phyloP scores from a whole-genome alignment of 1,284 basidiomycete species.

The Marasmius sp. region DNA sequence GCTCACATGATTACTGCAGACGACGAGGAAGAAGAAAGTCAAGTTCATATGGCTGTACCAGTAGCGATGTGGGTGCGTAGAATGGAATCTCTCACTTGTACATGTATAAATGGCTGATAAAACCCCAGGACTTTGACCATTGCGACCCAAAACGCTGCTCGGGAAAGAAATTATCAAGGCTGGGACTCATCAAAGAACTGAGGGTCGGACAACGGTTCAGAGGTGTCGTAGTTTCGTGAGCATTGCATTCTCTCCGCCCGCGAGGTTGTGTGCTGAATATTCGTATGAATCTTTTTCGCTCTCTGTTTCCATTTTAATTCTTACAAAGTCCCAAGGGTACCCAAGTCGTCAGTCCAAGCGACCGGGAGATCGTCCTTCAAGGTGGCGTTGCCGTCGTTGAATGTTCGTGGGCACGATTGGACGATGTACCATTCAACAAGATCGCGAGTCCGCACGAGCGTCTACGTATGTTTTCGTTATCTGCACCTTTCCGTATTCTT shows the following conservation, averaged over 20 bases:
- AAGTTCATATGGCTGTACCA: conserved; percentile 56
- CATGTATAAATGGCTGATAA: background rate
- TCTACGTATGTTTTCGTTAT: conserved; percentile 57
- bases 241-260: conserved; percentile 19
- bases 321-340: conserved; percentile 81
- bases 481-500: background rate
- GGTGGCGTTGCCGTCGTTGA: conserved; percentile 93
- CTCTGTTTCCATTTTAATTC: background rate
- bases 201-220: conserved; percentile 82
- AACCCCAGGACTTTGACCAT: conserved; percentile 87
- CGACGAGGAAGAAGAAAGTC: conserved; percentile 27
- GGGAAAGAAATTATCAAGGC: conserved; percentile 89
- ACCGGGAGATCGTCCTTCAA: conserved; percentile 77
- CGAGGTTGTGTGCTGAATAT: background rate
- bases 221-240: conserved; percentile 92
- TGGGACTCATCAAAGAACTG: conserved; percentile 85
- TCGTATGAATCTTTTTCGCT: background rate
- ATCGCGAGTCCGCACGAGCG: conserved; percentile 93
- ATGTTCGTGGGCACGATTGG: conserved; percentile 94
- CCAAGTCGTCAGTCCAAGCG: conserved; percentile 79
- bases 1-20: conserved; percentile 19
- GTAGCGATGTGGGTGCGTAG: conserved; percentile 87
- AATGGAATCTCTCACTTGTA: background rate
- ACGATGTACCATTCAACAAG: conserved; percentile 93
- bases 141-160: conserved; percentile 95